Conservation (phyloP, 1,284 basidiomycete genomes). For the Tremellales sp. region DNA sequence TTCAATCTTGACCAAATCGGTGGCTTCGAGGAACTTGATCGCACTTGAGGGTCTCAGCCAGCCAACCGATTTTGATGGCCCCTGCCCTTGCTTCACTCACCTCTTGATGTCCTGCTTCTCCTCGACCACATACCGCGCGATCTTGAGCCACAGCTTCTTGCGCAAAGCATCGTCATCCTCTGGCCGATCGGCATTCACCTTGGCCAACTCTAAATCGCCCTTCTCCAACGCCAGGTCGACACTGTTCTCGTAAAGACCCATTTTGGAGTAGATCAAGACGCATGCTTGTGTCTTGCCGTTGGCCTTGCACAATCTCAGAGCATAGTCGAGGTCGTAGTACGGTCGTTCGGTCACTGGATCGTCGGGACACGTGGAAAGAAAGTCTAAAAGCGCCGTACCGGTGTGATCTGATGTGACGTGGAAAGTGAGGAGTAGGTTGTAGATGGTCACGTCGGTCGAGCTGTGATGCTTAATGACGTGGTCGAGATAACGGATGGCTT, state of each 20-base stretch:
- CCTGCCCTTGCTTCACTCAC: too few relatives aligned
- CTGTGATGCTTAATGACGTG: constrained; percentile 67
- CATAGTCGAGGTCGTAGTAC: constrained; percentile 96
- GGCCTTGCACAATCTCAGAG: constrained; percentile 82
- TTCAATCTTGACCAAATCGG: constrained; percentile 93
- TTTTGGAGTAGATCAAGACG: constrained; percentile 95
- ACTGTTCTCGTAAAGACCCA: constrained; percentile 94
- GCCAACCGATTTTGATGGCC: neutral
- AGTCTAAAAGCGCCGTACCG: constrained; percentile 78
- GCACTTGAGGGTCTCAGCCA: constrained; percentile 56
- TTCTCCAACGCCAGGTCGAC: constrained; percentile 92
- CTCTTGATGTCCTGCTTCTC: constrained; percentile 97
- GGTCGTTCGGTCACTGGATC: constrained; percentile 80
- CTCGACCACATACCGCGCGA: constrained; percentile 94
- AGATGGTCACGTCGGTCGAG: constrained; percentile 78
- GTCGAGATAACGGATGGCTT: constrained; percentile 78
- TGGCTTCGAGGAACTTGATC: constrained; percentile 92
- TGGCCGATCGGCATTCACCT: constrained; percentile 87
- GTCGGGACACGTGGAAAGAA: constrained; percentile 76
- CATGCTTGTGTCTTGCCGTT: constrained; percentile 80
- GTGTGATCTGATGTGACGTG: constrained; percentile 54
- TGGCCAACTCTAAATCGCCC: constrained; percentile 88
- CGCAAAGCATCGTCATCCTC: constrained; percentile 79
- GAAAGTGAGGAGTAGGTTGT: constrained; percentile 90
- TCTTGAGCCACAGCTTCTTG: constrained; percentile 97